These are phyloP conservation scores for Pseudogymnoascus sp. DNA, from an alignment of 2,329 filamentous ascomycete species.

Conservation along the genomic window DNA sequence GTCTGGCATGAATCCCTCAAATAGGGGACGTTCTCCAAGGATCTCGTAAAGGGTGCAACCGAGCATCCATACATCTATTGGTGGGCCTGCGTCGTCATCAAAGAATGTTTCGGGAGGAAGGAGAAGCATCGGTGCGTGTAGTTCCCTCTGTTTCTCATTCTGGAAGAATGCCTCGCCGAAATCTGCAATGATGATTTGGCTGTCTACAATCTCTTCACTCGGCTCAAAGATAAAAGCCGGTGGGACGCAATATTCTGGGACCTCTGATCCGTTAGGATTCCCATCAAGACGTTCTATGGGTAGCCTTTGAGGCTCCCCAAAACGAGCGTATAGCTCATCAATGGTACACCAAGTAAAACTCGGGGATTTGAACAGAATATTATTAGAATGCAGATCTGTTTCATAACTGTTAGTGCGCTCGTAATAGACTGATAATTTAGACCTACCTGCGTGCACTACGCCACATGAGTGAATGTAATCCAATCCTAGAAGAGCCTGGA, in stretches of 20 bases:
- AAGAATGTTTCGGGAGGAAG: not conserved
- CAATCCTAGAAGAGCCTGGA: too few species aligned
- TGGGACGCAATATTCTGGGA: not conserved
- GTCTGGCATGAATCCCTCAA: conserved; percentile 34
- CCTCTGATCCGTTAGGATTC: not conserved
- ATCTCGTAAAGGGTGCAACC: not conserved
- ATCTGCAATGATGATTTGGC: not conserved
- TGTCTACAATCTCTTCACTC: not conserved
- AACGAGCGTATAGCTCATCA: not conserved
- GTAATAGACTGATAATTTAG: not conserved
- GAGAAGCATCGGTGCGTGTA: not conserved
- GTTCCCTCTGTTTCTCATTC: not conserved
- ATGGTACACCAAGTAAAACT: not conserved
- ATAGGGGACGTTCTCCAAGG: not conserved
- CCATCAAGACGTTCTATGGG: not conserved
- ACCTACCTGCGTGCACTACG: not conserved
- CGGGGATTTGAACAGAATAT: not conserved
- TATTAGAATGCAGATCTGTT: not conserved
- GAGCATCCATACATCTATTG: not conserved
- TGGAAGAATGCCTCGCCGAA: not conserved
- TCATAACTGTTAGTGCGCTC: not conserved
- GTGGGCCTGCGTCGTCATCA: not conserved
- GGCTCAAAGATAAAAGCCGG: not conserved
- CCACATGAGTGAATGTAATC: too few species aligned
- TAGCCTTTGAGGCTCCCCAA: not conserved